A percentile compares a stretch with the other conserved stretches of the same genome.
These are phyloP conservation scores for Talaromyces rugulosus DNA, from an alignment of 2,329 filamentous ascomycete genomes.

Conservation along the genomic window DNA sequence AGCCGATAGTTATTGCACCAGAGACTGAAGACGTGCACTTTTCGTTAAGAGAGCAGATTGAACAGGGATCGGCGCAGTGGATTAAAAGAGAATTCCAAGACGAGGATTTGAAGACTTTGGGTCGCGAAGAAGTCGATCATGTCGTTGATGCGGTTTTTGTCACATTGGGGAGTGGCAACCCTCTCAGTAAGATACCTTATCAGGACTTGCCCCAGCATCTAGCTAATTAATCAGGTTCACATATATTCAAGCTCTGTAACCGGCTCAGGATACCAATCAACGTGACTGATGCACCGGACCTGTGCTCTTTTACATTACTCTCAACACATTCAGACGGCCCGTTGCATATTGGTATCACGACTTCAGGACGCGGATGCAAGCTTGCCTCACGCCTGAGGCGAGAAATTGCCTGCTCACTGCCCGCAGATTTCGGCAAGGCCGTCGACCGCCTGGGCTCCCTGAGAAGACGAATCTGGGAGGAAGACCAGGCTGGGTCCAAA, in stretches of 20 bases:
- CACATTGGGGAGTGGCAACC: conserved; percentile 54
- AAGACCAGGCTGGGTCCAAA: conserved; percentile 57
- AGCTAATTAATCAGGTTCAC: conserved; percentile 44
- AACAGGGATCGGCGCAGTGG: conserved; percentile 40
- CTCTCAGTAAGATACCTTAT: conserved; percentile 42
- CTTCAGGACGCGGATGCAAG: conserved; percentile 91
- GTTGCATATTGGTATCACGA: conserved; percentile 91
- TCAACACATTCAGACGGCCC: conserved; percentile 88
- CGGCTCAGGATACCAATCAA: conserved; percentile 86
- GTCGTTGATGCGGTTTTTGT: conserved; percentile 93
- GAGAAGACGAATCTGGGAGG: conserved; percentile 66
- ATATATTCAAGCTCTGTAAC: conserved; percentile 71
- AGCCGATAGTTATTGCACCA: conserved; percentile 72
- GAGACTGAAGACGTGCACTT: conserved; percentile 58
- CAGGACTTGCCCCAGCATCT: conserved; percentile 27
- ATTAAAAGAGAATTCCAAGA: conserved; percentile 58
- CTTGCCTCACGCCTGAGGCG: conserved; percentile 82
- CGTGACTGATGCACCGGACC: conserved; percentile 77
- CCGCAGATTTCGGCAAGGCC: conserved; percentile 68
- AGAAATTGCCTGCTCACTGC: conserved; percentile 78
- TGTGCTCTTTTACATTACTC: conserved; percentile 86
- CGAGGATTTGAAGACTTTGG: conserved; percentile 67
- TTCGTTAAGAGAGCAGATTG: conserved; percentile 45
- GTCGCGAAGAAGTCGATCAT: conserved; percentile 70
- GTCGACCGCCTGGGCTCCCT: conserved; percentile 73